Evolutionary conservation across 2,329 filamentous ascomycete genomes (phyloP), one percentile per base, ranked within the genome.

Genomic region (Eurotiales sp.): DNA sequence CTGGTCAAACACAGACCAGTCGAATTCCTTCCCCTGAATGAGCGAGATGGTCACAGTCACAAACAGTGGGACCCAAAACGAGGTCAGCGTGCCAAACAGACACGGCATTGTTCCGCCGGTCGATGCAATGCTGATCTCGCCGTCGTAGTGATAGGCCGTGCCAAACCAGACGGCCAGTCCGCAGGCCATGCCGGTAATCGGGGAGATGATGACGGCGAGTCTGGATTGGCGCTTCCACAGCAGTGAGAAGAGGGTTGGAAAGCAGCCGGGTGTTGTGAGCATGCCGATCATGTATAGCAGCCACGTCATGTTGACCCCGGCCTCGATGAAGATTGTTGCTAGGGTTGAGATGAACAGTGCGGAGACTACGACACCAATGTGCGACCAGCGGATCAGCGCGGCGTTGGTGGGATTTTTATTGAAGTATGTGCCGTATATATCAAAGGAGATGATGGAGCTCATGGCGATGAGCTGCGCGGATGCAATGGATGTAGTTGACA

Each of bases 401-500:
- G 66, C 64, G 56, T 77, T 74, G 1, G 66, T 69, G 0, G 75
- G 75, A 8, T 64, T 59, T 0, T 74, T 73, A 52, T 78, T 73
- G 64, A 78, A 65, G 54, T 79, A 79, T 3, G 73, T 77, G 44
- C 73, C 71, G 61, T 74, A 79, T n/a, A 78, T 58, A 54, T 79
- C 76, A 45, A 76, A 72, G 4, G 74, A 75, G 7, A 78, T 61
- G 39, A 79, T 78, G 51, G 72, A 75, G 62, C 71, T 75, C 19
- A 78, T 76, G 1, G 76, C 76, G 43, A 79, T 78, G 67, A 77
- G 73, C 4, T 70, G 74, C 0, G 76, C 76, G 0, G 74, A 77
- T 0, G 77, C 68, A 0, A 75, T 78, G 46, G 71, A 75, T 0
- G 77, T 79, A 22, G 78, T 58, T 3, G 76, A 74, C 76, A 79